Percentiles rank a stretch among this genome's conserved stretches.
Conservation (phyloP, 805 yeast genomes). For the Wickerhamiella sergipiensis region DNA sequence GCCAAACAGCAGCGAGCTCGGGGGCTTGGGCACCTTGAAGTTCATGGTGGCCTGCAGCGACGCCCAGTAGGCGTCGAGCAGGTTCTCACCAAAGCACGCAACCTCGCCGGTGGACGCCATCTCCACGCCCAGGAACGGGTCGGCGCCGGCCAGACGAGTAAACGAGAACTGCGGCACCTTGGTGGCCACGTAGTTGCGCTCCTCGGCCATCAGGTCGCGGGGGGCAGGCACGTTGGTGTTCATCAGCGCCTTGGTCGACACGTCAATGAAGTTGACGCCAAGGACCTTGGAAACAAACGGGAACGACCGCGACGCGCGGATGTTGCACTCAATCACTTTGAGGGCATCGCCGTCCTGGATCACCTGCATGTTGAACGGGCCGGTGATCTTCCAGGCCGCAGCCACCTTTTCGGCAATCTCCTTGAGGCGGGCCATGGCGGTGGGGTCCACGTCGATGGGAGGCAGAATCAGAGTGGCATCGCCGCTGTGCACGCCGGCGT, state of each 20-base stretch:
- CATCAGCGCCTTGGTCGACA: slow-evolving; percentile 78
- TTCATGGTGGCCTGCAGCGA: slow-evolving; percentile 95
- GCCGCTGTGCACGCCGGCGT: slow-evolving; percentile 98
- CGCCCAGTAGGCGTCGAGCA: slow-evolving; percentile 92
- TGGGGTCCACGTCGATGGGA: slow-evolving; percentile 64
- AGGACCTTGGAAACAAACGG: slow-evolving; percentile 97
- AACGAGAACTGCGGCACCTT: slow-evolving; percentile 98
- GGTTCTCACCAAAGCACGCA: slow-evolving; percentile 85
- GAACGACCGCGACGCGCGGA: slow-evolving; percentile 97
- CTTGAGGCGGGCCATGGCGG: slow-evolving; percentile 57
- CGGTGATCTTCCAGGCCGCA: slow-evolving; percentile 85
- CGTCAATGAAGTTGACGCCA: slow-evolving; percentile 88
- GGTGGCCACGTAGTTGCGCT: slow-evolving; percentile 78
- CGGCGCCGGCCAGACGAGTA: slow-evolving; percentile 98
- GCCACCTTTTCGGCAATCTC: slow-evolving; percentile 90
- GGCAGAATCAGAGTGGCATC: slow-evolving; percentile 94
- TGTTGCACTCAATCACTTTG: slow-evolving; percentile 96
- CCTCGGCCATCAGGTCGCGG: slow-evolving; percentile 62
- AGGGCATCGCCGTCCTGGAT: slow-evolving; percentile 90
- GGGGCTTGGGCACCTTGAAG: slow-evolving; percentile 86
- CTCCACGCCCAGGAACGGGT: slow-evolving; percentile 97
- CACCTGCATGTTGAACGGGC: slow-evolving; percentile 97
- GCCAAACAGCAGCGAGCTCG: slow-evolving; percentile 80
- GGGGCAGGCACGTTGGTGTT: slow-evolving; percentile 65
- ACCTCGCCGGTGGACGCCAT: slow-evolving; percentile 99